Evolutionary conservation across 805 yeast genomes (phyloP).

Genomic region (Wickerhamiella occidentalis): DNA sequence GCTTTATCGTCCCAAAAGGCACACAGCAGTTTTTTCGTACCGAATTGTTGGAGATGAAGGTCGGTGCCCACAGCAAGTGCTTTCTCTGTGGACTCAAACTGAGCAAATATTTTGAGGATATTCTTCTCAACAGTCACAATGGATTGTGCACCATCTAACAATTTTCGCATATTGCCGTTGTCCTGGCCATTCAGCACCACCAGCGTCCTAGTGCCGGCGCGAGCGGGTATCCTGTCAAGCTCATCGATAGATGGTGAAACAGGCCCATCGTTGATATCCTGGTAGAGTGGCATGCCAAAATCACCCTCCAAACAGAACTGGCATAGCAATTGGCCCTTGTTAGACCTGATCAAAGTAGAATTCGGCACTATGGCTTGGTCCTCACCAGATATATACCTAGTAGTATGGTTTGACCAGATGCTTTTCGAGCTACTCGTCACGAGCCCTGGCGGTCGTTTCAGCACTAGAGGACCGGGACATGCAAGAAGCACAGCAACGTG

Average conservation of each 20-base stretch:
- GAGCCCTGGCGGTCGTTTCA: constrained; percentile 13
- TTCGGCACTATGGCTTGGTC: not conserved
- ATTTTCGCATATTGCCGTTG: not conserved
- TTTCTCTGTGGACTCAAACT: not conserved
- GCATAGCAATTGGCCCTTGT: not conserved
- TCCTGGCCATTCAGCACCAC: not conserved
- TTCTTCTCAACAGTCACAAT: not conserved
- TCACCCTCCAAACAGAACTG: not conserved
- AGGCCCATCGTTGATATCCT: not conserved
- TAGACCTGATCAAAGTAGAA: not conserved
- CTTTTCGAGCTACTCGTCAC: constrained; percentile 1
- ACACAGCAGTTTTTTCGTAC: constrained; percentile 49
- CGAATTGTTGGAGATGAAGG: not conserved
- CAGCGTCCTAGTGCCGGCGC: not conserved
- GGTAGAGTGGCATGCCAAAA: not conserved
- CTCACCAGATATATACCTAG: not conserved
- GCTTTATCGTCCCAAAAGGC: constrained; percentile 42
- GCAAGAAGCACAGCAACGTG: constrained; percentile 13
- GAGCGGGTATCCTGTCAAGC: not conserved
- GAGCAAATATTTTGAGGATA: not conserved
- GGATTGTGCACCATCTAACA: not conserved
- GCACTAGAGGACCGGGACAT: constrained; percentile 8
- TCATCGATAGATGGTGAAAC: constrained; percentile 7
- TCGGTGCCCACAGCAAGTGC: not conserved
- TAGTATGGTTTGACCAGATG: not conserved